Evolutionary conservation across 331 rosid genomes (phyloP).

Genomic region (Arachis monticola): DNA sequence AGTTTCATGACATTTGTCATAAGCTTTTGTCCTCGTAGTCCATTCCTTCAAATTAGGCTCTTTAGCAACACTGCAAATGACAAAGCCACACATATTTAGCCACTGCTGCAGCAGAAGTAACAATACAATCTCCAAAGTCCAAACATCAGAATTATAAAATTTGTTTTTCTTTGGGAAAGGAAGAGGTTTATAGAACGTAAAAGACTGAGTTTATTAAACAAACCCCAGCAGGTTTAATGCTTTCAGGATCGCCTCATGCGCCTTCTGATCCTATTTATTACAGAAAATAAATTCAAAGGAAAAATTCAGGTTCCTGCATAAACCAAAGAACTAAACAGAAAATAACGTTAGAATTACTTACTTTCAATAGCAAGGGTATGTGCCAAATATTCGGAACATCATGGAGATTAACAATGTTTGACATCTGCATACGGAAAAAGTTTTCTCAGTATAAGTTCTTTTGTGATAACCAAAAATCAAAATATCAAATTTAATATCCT

Average conservation of each 20-base stretch:
- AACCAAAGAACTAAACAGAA: conserved; percentile 3
- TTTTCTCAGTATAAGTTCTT: conserved; percentile 7
- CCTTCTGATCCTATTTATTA: conserved; percentile 62
- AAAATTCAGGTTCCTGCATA: conserved; percentile 32
- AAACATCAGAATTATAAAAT: background rate
- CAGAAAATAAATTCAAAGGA: conserved; percentile 37
- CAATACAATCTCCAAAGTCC: conserved; percentile 20
- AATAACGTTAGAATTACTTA: conserved; percentile 44
- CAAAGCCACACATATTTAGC: conserved; percentile 1
- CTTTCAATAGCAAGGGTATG: conserved; percentile 78
- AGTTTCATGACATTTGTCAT: conserved; percentile 65
- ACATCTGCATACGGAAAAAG: conserved; percentile 53
- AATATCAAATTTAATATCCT: conserved; percentile 25
- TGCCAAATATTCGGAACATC: conserved; percentile 94
- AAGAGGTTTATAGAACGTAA: conserved; percentile 13
- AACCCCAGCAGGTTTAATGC: conserved; percentile 56
- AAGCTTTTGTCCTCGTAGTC: conserved; percentile 71
- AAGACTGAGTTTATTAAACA: conserved; percentile 47
- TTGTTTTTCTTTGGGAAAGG: conserved; percentile 20
- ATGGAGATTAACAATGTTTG: conserved; percentile 68
- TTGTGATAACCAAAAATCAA: conserved; percentile 26
- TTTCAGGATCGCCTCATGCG: conserved; percentile 65
- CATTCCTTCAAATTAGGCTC: conserved; percentile 80
- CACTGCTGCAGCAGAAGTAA: conserved; percentile 24
- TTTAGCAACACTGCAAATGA: conserved; percentile 60